Evolutionary conservation across 441 rosid genomes (phyloP).

Genomic region (Biscutella laevigata): DNA sequence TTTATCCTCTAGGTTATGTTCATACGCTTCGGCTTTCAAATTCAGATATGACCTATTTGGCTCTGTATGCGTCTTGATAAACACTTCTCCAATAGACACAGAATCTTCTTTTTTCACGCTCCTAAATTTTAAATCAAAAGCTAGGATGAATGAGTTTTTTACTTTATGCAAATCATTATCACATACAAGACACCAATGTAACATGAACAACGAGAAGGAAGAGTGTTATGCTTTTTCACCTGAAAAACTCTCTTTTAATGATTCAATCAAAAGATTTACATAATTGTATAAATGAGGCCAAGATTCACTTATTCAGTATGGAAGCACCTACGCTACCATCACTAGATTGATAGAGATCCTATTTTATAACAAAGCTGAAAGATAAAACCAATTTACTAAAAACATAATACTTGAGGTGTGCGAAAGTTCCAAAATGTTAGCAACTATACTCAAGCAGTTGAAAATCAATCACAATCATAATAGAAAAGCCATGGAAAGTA

Average conservation of each 20-base stretch:
- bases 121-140: too few relatives aligned
- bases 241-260: background rate
- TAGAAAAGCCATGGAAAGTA: slow-evolving; percentile 16
- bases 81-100: too few relatives aligned
- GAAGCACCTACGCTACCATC: background rate
- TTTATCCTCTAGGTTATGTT: too few relatives aligned
- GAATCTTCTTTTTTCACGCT: too few relatives aligned
- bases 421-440: background rate
- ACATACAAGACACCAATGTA: slow-evolving; percentile 9
- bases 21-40: too few relatives aligned
- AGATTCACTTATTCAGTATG: background rate
- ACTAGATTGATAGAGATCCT: background rate
- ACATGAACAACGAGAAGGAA: background rate
- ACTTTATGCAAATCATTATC: slow-evolving; percentile 5
- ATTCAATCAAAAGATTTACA: too few relatives aligned
- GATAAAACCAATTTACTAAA: slow-evolving; percentile 2
- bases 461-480: background rate
- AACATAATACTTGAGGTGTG: background rate
- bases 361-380: background rate
- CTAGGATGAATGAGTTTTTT: background rate
- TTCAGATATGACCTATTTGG: too few relatives aligned
- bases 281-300: background rate
- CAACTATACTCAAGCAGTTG: background rate
- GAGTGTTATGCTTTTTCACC: too few relatives aligned
- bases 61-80: too few relatives aligned